Conservation (phyloP, 768 basidiomycete species). For the Heimioporus sp. region DNA sequence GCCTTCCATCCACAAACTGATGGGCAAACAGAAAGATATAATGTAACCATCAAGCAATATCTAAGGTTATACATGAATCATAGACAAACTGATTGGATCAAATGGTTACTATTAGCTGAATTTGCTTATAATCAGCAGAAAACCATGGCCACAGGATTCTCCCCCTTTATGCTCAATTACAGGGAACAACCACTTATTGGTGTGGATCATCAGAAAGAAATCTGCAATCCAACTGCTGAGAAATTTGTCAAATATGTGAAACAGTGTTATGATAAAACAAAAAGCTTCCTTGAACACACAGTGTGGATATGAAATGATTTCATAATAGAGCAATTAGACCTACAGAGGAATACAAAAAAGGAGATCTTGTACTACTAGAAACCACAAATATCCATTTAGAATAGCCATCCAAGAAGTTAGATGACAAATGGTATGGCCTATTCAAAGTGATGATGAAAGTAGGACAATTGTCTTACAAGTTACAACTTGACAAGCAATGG, state of each 20-base stretch:
- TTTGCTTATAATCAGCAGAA: not conserved
- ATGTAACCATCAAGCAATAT: slow-evolving; percentile 37
- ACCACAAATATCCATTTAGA: not conserved
- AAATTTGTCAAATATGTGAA: too few species aligned
- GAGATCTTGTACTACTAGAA: not conserved
- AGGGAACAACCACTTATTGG: too few species aligned
- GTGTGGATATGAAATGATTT: not conserved
- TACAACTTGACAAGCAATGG: not conserved
- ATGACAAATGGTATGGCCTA: not conserved
- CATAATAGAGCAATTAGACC: not conserved
- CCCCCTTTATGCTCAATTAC: too few species aligned
- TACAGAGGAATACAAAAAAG: not conserved
- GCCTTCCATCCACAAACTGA: slow-evolving; percentile 8
- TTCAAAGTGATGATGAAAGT: not conserved
- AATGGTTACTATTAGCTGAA: not conserved
- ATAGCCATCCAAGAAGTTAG: not conserved
- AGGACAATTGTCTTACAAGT: not conserved
- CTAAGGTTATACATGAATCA: slow-evolving; percentile 32
- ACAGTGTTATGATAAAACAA: too few species aligned
- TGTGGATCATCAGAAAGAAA: too few species aligned
- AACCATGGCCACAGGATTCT: not conserved
- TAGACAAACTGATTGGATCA: slow-evolving; percentile 35
- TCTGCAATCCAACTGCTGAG: too few species aligned
- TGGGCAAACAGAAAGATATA: slow-evolving; percentile 40
- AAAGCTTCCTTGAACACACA: too few species aligned